These are phyloP conservation scores for Ligustrum vulgare DNA, from an alignment of 257 asterid species.

Conservation along the genomic window DNA sequence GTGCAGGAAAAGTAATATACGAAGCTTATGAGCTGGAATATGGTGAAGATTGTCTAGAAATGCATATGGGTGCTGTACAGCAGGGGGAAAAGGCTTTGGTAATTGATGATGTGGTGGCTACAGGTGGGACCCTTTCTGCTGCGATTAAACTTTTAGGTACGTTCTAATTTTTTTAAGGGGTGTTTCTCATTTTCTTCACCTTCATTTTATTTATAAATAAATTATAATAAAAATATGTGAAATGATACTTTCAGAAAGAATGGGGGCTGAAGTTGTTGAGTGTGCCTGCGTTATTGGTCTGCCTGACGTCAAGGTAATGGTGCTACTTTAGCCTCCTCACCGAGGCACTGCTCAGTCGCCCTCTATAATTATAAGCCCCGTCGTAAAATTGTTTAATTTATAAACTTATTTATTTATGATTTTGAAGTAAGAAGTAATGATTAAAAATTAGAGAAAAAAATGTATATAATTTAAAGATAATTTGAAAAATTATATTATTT, in stretches of 20 bases:
- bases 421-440: no score
- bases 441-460: no score
- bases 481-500: no score
- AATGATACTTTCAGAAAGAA: slow-evolving; percentile 40
- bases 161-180: not conserved
- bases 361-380: no score
- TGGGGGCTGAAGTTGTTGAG: slow-evolving; percentile 76
- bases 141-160: slow-evolving; percentile 74
- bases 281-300: slow-evolving; percentile 81
- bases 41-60: slow-evolving; percentile 73
- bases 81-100: slow-evolving; percentile 64
- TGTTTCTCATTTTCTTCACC: not conserved
- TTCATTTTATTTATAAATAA: not conserved
- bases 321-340: no score
- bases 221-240: not conserved
- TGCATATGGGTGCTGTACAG: slow-evolving; percentile 74
- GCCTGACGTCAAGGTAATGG: slow-evolving; percentile 64
- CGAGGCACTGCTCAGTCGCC: no score
- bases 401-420: no score
- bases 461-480: no score
- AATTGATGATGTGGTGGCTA: slow-evolving; percentile 83
- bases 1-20: slow-evolving; percentile 57
- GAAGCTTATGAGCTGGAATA: slow-evolving; percentile 76
- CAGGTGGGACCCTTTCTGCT: slow-evolving; percentile 82
- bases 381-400: no score